Base-by-base conservation (phyloP, 2,329 filamentous ascomycete genomes). In the Dothistroma septosporum region DNA sequence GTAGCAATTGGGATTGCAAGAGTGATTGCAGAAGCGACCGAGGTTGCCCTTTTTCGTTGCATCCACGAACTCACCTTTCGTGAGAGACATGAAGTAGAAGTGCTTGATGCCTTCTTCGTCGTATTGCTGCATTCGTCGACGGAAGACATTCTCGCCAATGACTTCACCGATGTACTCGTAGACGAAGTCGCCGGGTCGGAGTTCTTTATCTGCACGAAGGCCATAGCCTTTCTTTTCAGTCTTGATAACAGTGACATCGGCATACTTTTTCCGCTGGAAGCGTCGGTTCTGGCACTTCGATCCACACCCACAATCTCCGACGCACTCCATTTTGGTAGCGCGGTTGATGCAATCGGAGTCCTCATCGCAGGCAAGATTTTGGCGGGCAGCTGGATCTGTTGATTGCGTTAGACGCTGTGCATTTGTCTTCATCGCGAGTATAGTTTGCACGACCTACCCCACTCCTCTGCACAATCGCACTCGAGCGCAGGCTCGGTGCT, bases 11-110 rank as follows among this genome's bases (percentile, higher is more conserved):
- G 94, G 94, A 75, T 94, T 96, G 83, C 94, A 99, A 9, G 94
- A 97, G 76, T 99, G 94, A 72, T 99, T 99, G 84, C 94, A 99
- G 73, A 99, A 99, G 32, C 94, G 88, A 55, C 92, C 94, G 6
- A 99, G 84, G 68, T 97, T 97, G 55, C 94, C 94, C 75, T 91
- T 96, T 74, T 94, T 96, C 10, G 94, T 99, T 22, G 94, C 94
- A 77, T 99, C 94, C 61, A 99, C 92, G 73, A 97, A 99, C 75
- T 97, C 94, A 71, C 87, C 90, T 75, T 96, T 96, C 73, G 87
- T 96, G 64, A 99, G 86, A 31, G 94, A 97, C 94, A 99, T 99
- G 80, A 99, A 99, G 78, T 99, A 99, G 76, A 99, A 99, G 77
- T 99, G 94, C 76, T 95, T 96, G 82, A 99, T 97, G 63, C 92